These are phyloP conservation scores for Phytopythium helicoides DNA, from an alignment of 352 stramenopile genomes.

Conservation along the genomic window DNA sequence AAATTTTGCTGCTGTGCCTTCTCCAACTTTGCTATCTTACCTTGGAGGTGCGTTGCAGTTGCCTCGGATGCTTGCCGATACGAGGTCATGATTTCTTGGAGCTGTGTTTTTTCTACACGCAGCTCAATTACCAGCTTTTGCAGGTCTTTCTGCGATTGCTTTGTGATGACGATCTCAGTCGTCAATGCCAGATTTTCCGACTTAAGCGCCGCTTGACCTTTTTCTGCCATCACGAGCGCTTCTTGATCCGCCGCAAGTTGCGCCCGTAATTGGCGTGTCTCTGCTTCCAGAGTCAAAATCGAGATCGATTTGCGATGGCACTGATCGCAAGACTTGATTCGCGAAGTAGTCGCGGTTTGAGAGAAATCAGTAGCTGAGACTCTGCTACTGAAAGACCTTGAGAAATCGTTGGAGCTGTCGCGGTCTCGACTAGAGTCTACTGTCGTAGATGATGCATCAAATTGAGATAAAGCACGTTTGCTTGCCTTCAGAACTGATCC, in stretches of 20 bases:
- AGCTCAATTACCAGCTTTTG: conserved; percentile 40
- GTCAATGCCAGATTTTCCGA: conserved; percentile 46
- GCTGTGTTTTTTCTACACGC: conserved; percentile 48
- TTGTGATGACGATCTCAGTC: conserved; percentile 34
- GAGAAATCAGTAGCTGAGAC: conserved; percentile 29
- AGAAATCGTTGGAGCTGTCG: conserved; percentile 18
- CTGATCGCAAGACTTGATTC: conserved; percentile 32
- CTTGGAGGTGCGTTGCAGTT: background rate
- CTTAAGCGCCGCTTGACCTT: conserved; percentile 34
- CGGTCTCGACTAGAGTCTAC: conserved; percentile 40
- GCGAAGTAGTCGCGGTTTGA: conserved; percentile 13
- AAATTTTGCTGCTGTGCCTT: background rate
- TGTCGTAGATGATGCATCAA: conserved; percentile 30
- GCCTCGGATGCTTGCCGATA: background rate
- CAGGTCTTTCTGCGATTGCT: conserved; percentile 58
- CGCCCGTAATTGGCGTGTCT: conserved; percentile 43
- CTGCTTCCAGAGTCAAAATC: conserved; percentile 40
- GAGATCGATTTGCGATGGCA: conserved; percentile 32
- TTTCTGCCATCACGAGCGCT: conserved; percentile 40
- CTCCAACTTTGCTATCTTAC: background rate
- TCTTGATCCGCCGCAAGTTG: conserved; percentile 41
- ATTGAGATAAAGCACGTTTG: conserved; percentile 9
- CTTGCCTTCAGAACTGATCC: conserved; percentile 1
- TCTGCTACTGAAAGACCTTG: conserved; percentile 18
- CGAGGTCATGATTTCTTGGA: conserved; percentile 24